A percentile compares a stretch with the other conserved stretches of the same genome.
Evolutionary conservation across 805 yeast genomes (phyloP).

Genomic region (Monosporozyma servazzii): DNA sequence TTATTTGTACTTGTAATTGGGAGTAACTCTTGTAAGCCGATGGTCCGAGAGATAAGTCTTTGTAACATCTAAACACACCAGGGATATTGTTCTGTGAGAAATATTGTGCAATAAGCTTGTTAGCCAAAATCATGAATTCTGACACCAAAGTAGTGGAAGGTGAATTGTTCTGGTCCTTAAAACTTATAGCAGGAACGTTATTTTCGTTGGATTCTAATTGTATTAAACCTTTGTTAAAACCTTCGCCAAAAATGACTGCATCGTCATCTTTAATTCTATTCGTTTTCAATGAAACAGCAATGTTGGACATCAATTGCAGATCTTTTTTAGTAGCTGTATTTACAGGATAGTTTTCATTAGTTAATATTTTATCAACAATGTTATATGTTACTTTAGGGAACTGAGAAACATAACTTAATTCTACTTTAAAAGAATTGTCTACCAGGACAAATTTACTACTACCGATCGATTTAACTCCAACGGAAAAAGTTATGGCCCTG

Average conservation of each 20-base stretch:
- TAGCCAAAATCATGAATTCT: conserved; percentile 77
- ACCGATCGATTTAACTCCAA: conserved; percentile 21
- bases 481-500: conserved; percentile 41
- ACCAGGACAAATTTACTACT: conserved; percentile 6
- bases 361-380: conserved; percentile 46
- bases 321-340: conserved; percentile 23
- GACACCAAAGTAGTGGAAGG: conserved; percentile 61
- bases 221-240: conserved; percentile 22
- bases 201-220: conserved; percentile 6
- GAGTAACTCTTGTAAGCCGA: conserved; percentile 19
- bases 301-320: conserved; percentile 28
- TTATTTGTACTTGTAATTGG: conserved; percentile 16
- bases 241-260: conserved; percentile 36
- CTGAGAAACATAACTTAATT: conserved; percentile 36
- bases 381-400: conserved; percentile 52
- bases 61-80: conserved; percentile 37
- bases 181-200: conserved; percentile 8
- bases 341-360: neutral
- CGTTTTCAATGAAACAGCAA: conserved; percentile 15
- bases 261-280: conserved; percentile 30
- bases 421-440: conserved; percentile 27
- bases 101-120: conserved; percentile 46
- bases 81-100: conserved; percentile 39
- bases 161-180: conserved; percentile 26
- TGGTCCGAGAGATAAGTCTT: conserved; percentile 23